Evolutionary conservation across 2,329 filamentous ascomycete genomes (phyloP).

Genomic region (Venturia pyrina): DNA sequence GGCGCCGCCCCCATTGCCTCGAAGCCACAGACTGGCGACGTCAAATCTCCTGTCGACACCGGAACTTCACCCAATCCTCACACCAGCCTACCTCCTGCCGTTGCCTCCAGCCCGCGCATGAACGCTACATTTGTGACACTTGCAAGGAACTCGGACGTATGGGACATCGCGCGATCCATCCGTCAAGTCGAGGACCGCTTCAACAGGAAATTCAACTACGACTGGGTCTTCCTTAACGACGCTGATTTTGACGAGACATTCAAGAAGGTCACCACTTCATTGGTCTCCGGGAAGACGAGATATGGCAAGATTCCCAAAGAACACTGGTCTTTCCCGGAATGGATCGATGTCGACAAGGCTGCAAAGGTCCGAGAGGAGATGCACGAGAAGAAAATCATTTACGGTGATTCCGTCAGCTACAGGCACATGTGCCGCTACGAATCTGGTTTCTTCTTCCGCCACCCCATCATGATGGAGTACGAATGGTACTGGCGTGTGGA

Average conservation of each 20-base stretch:
- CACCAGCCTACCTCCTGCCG: conserved; percentile 28
- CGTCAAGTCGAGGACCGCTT: conserved; percentile 96
- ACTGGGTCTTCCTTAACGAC: conserved; percentile 99
- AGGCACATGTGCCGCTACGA: conserved; percentile 99
- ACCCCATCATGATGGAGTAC: conserved; percentile 86
- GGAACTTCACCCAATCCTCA: conserved; percentile 25
- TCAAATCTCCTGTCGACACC: conserved; percentile 4
- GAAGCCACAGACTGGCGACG: conserved; percentile 11
- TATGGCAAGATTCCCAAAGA: conserved; percentile 85
- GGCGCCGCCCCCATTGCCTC: not conserved
- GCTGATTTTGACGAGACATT: conserved; percentile 87
- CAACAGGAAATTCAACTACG: conserved; percentile 93
- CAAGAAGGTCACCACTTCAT: conserved; percentile 78
- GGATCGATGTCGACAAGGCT: conserved; percentile 92
- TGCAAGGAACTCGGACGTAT: conserved; percentile 84
- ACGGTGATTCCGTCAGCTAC: conserved; percentile 93
- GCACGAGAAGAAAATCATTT: conserved; percentile 91
- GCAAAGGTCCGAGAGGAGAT: conserved; percentile 87
- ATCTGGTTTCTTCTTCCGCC: conserved; percentile 98
- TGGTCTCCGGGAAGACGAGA: conserved; percentile 86
- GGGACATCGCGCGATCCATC: conserved; percentile 95
- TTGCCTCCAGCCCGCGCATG: conserved; percentile 62
- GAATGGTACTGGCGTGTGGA: conserved; percentile 99
- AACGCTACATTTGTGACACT: conserved; percentile 95
- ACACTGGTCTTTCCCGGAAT: conserved; percentile 95